These are phyloP conservation scores for Porodaedalea pini DNA, from an alignment of 1,284 basidiomycete genomes.

Conservation along the genomic window DNA sequence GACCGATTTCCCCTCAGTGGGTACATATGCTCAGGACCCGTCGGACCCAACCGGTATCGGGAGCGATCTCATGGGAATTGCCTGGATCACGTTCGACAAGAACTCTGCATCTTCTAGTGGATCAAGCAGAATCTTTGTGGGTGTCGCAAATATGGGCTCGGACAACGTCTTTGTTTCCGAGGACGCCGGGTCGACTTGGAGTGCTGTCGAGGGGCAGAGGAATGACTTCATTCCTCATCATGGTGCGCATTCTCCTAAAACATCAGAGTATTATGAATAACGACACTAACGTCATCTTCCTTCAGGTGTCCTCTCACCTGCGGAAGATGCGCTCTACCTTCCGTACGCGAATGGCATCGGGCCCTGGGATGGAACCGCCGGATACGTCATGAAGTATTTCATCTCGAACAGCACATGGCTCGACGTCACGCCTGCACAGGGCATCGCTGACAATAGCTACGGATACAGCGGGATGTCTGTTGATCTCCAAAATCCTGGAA, in stretches of 20 bases:
- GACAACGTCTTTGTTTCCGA: constrained; percentile 24
- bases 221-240: constrained; percentile 28
- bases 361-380: constrained; percentile 22
- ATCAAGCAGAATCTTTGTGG: constrained; percentile 28
- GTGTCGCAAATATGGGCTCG: constrained; percentile 25
- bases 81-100: constrained; percentile 26
- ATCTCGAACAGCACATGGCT: constrained; percentile 22
- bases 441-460: constrained; percentile 25
- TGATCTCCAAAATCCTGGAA: constrained; percentile 27
- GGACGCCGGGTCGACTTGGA: constrained; percentile 25
- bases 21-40: constrained; percentile 18
- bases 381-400: constrained; percentile 21
- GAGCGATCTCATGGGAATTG: constrained; percentile 23
- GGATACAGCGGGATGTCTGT: constrained; percentile 27
- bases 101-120: constrained; percentile 20
- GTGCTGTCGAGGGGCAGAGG: constrained; percentile 26
- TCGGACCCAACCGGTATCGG: constrained; percentile 21
- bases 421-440: constrained; percentile 19
- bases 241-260: background rate
- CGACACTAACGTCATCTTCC: background rate
- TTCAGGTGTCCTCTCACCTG: constrained; percentile 19
- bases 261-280: background rate
- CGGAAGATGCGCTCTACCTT: constrained; percentile 25
- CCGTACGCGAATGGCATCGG: constrained; percentile 26
- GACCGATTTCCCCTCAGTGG: constrained; percentile 19